Percentiles rank a stretch among this genome's conserved stretches.
phyloP scores from a whole-genome alignment of 345 rosid genomes.

The Aurinia saxatilis region DNA sequence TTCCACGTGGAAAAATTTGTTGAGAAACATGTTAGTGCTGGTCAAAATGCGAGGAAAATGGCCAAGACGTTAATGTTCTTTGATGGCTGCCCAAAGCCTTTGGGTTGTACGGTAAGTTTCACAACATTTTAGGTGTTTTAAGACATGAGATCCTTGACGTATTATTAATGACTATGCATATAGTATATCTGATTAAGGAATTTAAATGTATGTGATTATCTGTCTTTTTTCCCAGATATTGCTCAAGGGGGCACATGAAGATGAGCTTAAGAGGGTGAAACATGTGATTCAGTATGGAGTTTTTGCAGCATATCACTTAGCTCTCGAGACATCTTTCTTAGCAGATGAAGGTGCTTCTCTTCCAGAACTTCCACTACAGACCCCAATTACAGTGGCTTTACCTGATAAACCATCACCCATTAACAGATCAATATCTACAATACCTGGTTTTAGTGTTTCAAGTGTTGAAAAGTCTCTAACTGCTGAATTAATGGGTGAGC shows the following conservation, averaged over 20 bases:
- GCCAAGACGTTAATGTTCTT: slow-evolving; percentile 87
- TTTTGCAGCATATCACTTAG: slow-evolving; percentile 98
- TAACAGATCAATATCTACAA: slow-evolving; percentile 79
- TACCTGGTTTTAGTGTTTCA: slow-evolving; percentile 66
- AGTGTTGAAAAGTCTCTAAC: slow-evolving; percentile 35
- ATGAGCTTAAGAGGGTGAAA: slow-evolving; percentile 88
- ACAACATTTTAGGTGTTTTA: background rate
- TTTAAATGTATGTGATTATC: slow-evolving; percentile 20
- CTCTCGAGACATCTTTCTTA: slow-evolving; percentile 92
- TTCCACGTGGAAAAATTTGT: slow-evolving; percentile 80
- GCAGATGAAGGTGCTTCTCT: slow-evolving; percentile 99
- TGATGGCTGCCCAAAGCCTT: slow-evolving; percentile 97
- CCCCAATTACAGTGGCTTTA: slow-evolving; percentile 81
- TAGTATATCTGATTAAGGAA: background rate
- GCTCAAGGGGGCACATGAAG: slow-evolving; percentile 87
- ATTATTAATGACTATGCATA: slow-evolving; percentile 9
- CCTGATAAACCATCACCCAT: slow-evolving; percentile 69
- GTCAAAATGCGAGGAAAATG: slow-evolving; percentile 70
- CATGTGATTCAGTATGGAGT: slow-evolving; percentile 95
- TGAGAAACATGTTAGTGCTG: slow-evolving; percentile 72
- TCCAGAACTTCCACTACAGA: slow-evolving; percentile 74
- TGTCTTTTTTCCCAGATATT: slow-evolving; percentile 60
- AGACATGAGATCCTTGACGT: background rate
- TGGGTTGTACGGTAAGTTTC: slow-evolving; percentile 90
- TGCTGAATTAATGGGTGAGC: slow-evolving; percentile 35